Evolutionary conservation across 1,139 yeast genomes (phyloP).

Genomic region (Saccharomyces hybrid): DNA sequence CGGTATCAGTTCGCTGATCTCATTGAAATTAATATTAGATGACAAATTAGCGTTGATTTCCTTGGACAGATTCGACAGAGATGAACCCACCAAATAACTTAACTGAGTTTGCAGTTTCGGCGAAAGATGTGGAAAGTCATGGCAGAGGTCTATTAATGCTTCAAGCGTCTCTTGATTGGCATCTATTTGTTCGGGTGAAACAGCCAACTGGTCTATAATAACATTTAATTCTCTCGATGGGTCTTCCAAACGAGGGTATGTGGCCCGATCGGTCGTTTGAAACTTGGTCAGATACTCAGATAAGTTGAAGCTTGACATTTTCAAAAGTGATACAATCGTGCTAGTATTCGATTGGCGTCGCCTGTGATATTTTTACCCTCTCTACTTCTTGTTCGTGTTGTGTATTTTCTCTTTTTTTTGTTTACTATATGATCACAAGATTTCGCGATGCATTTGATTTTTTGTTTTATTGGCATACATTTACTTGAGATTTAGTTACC

Average conservation of each 20-base stretch:
- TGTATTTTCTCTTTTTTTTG: neutral
- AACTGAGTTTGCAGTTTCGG: slow-evolving; percentile 47
- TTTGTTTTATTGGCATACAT: neutral
- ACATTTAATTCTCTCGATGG: slow-evolving; percentile 43
- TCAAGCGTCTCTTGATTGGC: slow-evolving; percentile 51
- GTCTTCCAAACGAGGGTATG: slow-evolving; percentile 36
- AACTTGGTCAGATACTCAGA: slow-evolving; percentile 56
- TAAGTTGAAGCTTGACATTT: slow-evolving; percentile 45
- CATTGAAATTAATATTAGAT: slow-evolving; percentile 36
- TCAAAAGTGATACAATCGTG: too few relatives aligned
- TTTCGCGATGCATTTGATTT: neutral
- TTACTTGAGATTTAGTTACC: neutral
- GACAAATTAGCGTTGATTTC: slow-evolving; percentile 32
- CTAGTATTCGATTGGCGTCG: too few relatives aligned
- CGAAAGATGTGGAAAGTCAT: slow-evolving; percentile 40
- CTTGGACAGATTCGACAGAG: slow-evolving; percentile 34
- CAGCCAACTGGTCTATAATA: slow-evolving; percentile 55
- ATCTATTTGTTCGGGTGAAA: slow-evolving; percentile 54
- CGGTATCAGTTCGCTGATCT: slow-evolving; percentile 48
- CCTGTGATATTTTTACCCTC: too few relatives aligned
- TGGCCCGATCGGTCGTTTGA: slow-evolving; percentile 52
- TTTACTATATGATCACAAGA: neutral
- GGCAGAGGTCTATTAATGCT: slow-evolving; percentile 49
- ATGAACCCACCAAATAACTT: slow-evolving; percentile 48
- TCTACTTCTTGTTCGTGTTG: too few relatives aligned